Conservation (phyloP, 345 rosid species). For the Murraya koenigii region DNA sequence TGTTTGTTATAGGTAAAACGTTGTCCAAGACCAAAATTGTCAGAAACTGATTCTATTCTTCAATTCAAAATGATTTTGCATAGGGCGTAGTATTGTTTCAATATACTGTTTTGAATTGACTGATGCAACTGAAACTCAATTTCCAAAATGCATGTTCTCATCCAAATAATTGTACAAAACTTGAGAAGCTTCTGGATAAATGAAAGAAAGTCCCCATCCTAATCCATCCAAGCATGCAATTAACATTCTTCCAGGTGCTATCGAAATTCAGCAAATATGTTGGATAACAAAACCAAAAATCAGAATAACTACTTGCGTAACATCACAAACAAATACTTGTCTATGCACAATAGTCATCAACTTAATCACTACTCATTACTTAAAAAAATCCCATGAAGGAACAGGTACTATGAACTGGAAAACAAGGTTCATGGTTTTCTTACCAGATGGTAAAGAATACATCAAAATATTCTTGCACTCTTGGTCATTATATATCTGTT, state of each 20-base stretch:
- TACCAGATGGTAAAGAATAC: too few relatives aligned
- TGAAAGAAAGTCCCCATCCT: not conserved
- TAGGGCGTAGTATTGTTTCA: not conserved
- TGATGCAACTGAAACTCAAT: not conserved
- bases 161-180: not conserved
- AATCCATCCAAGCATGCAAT: not conserved
- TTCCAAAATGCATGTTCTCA: not conserved
- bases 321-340: not conserved
- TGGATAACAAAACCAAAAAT: not conserved
- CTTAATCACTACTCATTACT: not conserved
- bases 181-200: not conserved
- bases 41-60: not conserved
- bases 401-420: not conserved
- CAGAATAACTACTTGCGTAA: not conserved
- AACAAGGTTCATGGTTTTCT: not conserved
- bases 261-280: not conserved
- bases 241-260: not conserved
- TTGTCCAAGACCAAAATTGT: not conserved
- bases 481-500: not conserved
- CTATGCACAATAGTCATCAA: not conserved
- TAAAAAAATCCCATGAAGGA: not conserved
- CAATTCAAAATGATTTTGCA: not conserved
- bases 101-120: not conserved
- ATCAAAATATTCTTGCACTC: not conserved
- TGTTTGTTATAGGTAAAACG: not conserved